A percentile compares a stretch with the other conserved stretches of the same genome.
Conservation (phyloP, 139 green algal genomes). For the Volvox reticuliferus region DNA sequence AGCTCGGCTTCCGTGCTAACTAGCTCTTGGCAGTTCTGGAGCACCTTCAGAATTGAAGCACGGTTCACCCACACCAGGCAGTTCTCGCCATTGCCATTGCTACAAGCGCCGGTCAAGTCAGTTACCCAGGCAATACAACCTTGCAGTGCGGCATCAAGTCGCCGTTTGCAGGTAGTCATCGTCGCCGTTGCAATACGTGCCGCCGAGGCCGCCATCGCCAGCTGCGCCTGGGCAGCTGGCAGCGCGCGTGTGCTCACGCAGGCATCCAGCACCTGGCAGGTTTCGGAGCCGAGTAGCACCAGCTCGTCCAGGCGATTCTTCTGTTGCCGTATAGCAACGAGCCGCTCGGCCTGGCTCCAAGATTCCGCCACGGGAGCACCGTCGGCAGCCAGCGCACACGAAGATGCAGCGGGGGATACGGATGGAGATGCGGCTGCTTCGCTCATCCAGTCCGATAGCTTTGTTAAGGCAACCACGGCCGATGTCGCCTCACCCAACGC, state of each 20-base stretch:
- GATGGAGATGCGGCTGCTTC: background rate
- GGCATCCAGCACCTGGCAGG: constrained; percentile 58
- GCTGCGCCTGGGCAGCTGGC: constrained; percentile 4
- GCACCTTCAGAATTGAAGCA: background rate
- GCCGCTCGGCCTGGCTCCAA: background rate
- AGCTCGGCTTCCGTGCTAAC: constrained; percentile 21
- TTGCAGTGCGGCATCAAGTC: constrained; percentile 24
- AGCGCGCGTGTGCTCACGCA: constrained; percentile 46
- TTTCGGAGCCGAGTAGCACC: constrained; percentile 49
- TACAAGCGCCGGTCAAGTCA: background rate
- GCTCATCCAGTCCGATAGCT: constrained; percentile 45
- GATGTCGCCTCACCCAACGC: constrained; percentile 53
- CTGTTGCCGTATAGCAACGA: constrained; percentile 10
- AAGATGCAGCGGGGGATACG: too few species aligned
- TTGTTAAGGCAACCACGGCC: constrained; percentile 26
- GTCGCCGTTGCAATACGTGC: background rate
- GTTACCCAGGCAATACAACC: background rate
- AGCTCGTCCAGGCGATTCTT: constrained; percentile 53
- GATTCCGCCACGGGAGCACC: background rate
- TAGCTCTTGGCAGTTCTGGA: constrained; percentile 40
- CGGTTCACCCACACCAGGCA: background rate
- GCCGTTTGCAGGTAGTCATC: constrained; percentile 7
- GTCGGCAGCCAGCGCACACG: background rate
- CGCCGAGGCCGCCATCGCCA: background rate
- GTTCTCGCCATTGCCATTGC: background rate